Evolutionary conservation across 202 grass and related monocot species (phyloP).

Genomic region (Saccharum hybrid): DNA sequence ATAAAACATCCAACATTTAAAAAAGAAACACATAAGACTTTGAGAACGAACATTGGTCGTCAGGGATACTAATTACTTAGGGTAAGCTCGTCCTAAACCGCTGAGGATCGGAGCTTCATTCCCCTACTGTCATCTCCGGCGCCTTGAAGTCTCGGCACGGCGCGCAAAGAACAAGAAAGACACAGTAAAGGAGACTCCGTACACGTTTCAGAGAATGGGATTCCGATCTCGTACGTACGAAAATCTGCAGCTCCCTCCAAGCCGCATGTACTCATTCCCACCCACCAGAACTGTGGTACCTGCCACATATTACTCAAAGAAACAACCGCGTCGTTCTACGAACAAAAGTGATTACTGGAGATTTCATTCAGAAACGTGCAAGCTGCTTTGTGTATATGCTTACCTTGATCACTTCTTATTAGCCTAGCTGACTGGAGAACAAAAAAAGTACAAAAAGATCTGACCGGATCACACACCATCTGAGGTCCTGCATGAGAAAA

Average conservation of each 20-base stretch:
- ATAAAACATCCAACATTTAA: too few relatives aligned
- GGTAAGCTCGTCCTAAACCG: not conserved
- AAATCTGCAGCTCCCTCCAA: not conserved
- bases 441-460: not conserved
- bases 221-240: not conserved
- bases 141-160: not conserved
- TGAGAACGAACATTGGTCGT: too few relatives aligned
- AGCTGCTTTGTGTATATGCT: not conserved
- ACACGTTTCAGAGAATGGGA: not conserved
- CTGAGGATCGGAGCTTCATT: not conserved
- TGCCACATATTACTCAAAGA: not conserved
- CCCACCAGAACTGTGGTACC: not conserved
- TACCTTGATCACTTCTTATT: not conserved
- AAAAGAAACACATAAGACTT: too few relatives aligned
- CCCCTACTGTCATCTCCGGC: not conserved
- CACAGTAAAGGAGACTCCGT: not conserved
- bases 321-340: not conserved
- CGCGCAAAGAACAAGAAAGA: not conserved
- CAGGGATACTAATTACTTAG: too few relatives aligned
- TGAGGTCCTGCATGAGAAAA: constrained; percentile 9
- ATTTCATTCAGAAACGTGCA: not conserved
- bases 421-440: not conserved
- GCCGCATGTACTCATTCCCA: too few relatives aligned
- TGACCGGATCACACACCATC: not conserved
- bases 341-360: not conserved